Evolutionary conservation across 2,329 filamentous ascomycete species (phyloP).

Genomic region (Cladorrhinum sp.): DNA sequence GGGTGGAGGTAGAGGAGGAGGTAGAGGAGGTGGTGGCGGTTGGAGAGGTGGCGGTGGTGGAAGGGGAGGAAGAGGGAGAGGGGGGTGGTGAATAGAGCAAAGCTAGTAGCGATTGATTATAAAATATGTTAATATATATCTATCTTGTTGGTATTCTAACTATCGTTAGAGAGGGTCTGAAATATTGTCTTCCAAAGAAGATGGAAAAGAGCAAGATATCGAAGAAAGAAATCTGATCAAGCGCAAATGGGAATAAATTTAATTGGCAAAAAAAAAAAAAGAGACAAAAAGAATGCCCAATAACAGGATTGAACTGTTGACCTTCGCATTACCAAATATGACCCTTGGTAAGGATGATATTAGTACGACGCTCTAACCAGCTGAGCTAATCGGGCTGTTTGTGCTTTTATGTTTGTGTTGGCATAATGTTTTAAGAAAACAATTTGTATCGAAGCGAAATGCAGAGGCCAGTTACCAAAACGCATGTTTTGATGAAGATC

Average conservation of each 20-base stretch:
- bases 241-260: too few relatives aligned
- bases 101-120: too few relatives aligned
- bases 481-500: too few relatives aligned
- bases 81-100: background rate
- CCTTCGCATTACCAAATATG: conserved; percentile 16
- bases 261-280: background rate
- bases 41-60: conserved; percentile 14
- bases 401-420: background rate
- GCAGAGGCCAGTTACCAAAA: background rate
- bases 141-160: too few relatives aligned
- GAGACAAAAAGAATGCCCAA: conserved; percentile 18
- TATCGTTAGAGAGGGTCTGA: too few relatives aligned
- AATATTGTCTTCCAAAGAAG: too few relatives aligned
- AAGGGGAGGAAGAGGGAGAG: conserved; percentile 11
- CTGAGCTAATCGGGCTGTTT: conserved; percentile 20
- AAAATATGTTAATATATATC: too few relatives aligned
- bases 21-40: conserved; percentile 29
- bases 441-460: background rate
- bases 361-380: conserved; percentile 23
- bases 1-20: conserved; percentile 34
- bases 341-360: conserved; percentile 6
- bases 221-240: too few relatives aligned
- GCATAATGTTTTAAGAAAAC: background rate
- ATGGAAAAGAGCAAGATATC: too few relatives aligned
- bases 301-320: conserved; percentile 26